These are phyloP conservation scores for Geoglossum cookeanum DNA, from an alignment of 2,329 filamentous ascomycete species.

Conservation along the genomic window DNA sequence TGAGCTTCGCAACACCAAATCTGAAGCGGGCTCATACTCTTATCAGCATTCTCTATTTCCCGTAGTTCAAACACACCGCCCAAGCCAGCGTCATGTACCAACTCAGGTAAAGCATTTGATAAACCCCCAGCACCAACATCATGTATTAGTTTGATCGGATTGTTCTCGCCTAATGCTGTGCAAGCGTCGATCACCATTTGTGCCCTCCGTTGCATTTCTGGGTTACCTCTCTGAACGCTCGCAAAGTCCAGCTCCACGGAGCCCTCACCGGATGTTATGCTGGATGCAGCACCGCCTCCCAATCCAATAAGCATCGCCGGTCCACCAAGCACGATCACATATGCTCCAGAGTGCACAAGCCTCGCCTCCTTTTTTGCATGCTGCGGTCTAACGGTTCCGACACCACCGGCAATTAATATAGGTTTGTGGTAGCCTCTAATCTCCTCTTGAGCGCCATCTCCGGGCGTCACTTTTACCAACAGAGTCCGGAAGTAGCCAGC, in stretches of 20 bases:
- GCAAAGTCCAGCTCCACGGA: constrained; percentile 90
- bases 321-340: constrained; percentile 81
- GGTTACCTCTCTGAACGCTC: constrained; percentile 91
- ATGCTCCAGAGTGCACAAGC: constrained; percentile 69
- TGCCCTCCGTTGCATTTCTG: constrained; percentile 83
- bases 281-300: constrained; percentile 86
- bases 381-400: constrained; percentile 78
- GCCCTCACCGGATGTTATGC: constrained; percentile 69
- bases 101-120: constrained; percentile 67
- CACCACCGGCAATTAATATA: constrained; percentile 92
- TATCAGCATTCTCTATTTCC: constrained; percentile 78
- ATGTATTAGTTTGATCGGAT: constrained; percentile 91
- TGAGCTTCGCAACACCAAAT: constrained; percentile 98
- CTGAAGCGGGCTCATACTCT: constrained; percentile 82
- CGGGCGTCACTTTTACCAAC: constrained; percentile 41
- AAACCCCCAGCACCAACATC: constrained; percentile 89
- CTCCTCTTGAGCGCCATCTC: constrained; percentile 35
- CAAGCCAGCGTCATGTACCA: constrained; percentile 79
- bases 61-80: constrained; percentile 89
- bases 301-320: constrained; percentile 96
- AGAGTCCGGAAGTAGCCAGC: constrained; percentile 85
- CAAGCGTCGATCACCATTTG: constrained; percentile 98
- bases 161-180: constrained; percentile 61
- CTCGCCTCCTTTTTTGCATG: constrained; percentile 72
- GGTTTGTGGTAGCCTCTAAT: constrained; percentile 92